Percentiles rank a stretch among this genome's conserved stretches.
These are phyloP conservation scores for Yamadazyma phyllophila DNA, from an alignment of 805 yeast species.

Conservation along the genomic window DNA sequence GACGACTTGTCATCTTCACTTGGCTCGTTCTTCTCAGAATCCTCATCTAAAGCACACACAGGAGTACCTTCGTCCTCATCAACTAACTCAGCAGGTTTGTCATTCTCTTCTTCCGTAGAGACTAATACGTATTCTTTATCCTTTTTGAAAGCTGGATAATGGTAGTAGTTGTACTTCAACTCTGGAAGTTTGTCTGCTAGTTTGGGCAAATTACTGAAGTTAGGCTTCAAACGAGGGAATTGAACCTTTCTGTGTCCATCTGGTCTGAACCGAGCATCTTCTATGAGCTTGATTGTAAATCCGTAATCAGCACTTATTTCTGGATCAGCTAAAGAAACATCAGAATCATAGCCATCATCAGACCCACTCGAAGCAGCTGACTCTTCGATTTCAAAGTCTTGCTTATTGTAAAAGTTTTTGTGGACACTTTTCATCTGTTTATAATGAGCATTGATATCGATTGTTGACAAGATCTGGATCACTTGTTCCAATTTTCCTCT, in stretches of 20 bases:
- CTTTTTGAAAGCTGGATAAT: conserved; percentile 23
- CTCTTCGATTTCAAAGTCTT: conserved; percentile 25
- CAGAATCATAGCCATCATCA: conserved; percentile 43
- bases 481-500: conserved; percentile 52
- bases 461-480: conserved; percentile 22
- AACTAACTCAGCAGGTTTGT: background rate
- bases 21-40: background rate
- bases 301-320: conserved; percentile 48
- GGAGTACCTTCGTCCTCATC: background rate
- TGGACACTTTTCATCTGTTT: conserved; percentile 15
- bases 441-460: conserved; percentile 22
- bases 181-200: conserved; percentile 28
- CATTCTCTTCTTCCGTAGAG: background rate
- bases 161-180: conserved; percentile 29
- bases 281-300: conserved; percentile 41
- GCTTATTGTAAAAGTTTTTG: conserved; percentile 19
- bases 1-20: conserved; percentile 1
- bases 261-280: conserved; percentile 6
- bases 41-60: background rate
- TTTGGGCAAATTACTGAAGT: conserved; percentile 38
- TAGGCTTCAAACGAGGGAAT: conserved; percentile 46
- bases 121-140: conserved; percentile 9
- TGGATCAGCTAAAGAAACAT: conserved; percentile 53
- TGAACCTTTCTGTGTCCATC: conserved; percentile 31
- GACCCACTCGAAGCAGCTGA: conserved; percentile 14